Evolutionary conservation across 352 stramenopile species (phyloP), one percentile per base, ranked within the genome.

Genomic region (Aphanomyces astaci): DNA sequence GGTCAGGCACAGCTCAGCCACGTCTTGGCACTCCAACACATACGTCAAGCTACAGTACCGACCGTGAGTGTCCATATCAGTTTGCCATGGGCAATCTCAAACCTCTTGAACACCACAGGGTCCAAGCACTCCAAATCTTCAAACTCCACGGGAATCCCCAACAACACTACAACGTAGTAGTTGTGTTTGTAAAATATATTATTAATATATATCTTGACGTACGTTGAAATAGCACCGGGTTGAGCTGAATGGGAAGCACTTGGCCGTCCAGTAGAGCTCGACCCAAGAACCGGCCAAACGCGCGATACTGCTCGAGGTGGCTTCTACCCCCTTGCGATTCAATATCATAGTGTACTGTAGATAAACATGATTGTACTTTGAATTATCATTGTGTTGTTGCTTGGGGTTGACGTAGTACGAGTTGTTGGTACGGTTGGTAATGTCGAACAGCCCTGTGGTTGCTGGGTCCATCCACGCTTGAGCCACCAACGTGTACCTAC

Each of bases 91-190:
- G 11, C 2, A 48, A 31, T 17, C 25, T n/a, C n/a, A 1, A 10
- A 65, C 56, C 77, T 90, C 55, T 76, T 75, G 71, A 79, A 87
- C 11, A 76, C 69, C 25, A 87, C 80, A 0, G 79, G 78, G 56
- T 92, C 80, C 22, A 87, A 78, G 56, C 85, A 81, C 73, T 98
- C 88, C 2, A 99, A 73, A 76, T 99, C 96, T 27, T 89, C 80
- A 30, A 99, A 89, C 17, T 82, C 90, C 52, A 99, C 78, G 4
- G 97, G 97, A 64, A 95, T 97, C 0, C 91, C 95, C 13, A 98
- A 75, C 45, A 99, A 99, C 27, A 27, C 51, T 28, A 54, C 19
- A 39, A 59, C 5, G 51, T 32, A 10, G 51, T 39, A n/a, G 7
- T 15, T 7, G 36, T 43, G 36, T 43, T 43, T 7, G 7, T 2